These are phyloP conservation scores for Petrea volubilis DNA, from an alignment of 257 asterid species.

Conservation along the genomic window DNA sequence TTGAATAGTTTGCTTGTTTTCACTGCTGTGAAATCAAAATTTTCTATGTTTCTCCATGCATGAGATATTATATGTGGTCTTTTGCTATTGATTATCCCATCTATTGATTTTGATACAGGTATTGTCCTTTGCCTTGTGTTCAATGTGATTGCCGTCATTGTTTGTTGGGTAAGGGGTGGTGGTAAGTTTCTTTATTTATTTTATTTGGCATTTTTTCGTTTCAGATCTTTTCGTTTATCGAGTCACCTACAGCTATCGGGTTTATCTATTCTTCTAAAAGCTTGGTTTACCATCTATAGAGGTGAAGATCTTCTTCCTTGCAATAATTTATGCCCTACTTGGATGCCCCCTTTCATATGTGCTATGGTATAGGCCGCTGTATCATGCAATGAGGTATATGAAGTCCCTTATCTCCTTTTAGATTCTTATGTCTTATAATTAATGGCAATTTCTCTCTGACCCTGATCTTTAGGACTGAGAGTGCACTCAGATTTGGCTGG, in stretches of 20 bases:
- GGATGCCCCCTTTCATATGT: slow-evolving; percentile 68
- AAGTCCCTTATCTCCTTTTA: background rate
- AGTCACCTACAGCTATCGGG: background rate
- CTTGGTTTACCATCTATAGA: slow-evolving; percentile 37
- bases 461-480: slow-evolving; percentile 52
- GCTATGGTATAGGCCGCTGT: slow-evolving; percentile 72
- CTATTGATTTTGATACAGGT: slow-evolving; percentile 35
- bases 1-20: background rate
- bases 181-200: slow-evolving; percentile 40
- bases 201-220: background rate
- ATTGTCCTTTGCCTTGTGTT: slow-evolving; percentile 63
- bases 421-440: slow-evolving; percentile 7
- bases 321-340: slow-evolving; percentile 55
- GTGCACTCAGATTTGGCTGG: slow-evolving; percentile 66
- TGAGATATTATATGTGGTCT: background rate
- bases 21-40: background rate
- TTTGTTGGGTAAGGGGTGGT: slow-evolving; percentile 66
- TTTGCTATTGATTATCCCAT: background rate
- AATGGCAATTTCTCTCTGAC: slow-evolving; percentile 5
- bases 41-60: background rate
- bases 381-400: slow-evolving; percentile 69
- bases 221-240: background rate
- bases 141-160: slow-evolving; percentile 53
- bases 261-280: slow-evolving; percentile 8
- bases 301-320: slow-evolving; percentile 60